Base-by-base conservation (phyloP, 2,329 filamentous ascomycete species). In the Ustilaginoidea virens region DNA sequence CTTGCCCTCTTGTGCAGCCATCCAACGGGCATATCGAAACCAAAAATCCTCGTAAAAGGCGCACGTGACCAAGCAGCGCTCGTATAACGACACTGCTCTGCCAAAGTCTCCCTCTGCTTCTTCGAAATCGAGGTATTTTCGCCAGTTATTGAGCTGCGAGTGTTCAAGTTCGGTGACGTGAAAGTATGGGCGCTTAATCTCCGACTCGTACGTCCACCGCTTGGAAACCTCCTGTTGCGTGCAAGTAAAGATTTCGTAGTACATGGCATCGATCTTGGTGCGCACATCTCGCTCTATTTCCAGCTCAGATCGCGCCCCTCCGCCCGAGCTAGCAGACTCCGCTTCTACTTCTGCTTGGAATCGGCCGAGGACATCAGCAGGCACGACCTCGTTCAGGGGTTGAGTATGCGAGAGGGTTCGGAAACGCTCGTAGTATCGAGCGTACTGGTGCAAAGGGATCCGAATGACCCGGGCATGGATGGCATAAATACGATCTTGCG, bases 31-130 rank as follows among this genome's bases (percentile, higher is more conserved):
- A 53, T 93, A 98, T n/a, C 90, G 79, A 44, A 92, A 74, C 90
- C 90, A 98, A 53, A 96, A 92, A 48, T 96, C 87, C 28, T 96
- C 87, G 48, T 98, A 94, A 40, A 92, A 79, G 11, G 90, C 87
- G 45, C 82, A 92, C 1, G 83, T 87, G 20, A 93, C 82, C 29
- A 98, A 56, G 44, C 86, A 96, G 29, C 90, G 76, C 59, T 98
- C 90, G 49, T 98, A 96, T 18, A 98, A 58, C 46, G 90, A 90
- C 5, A 80, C 69, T 25, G 68, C 77, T 34, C 90, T 72, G 10
- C 63, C 55, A 39, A 74, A 82, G 38, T 86, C 73, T 29, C 80
- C 83, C 51, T 93, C 79, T 0, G 66, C 57, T 55, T 98, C 90
- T 49, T 98, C 90, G 42, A 92, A 96, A 48, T 96, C 87, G 25